Evolutionary conservation across 192 early-diverging fungal genomes (phyloP).

Genomic region (Mortierella antarctica): DNA sequence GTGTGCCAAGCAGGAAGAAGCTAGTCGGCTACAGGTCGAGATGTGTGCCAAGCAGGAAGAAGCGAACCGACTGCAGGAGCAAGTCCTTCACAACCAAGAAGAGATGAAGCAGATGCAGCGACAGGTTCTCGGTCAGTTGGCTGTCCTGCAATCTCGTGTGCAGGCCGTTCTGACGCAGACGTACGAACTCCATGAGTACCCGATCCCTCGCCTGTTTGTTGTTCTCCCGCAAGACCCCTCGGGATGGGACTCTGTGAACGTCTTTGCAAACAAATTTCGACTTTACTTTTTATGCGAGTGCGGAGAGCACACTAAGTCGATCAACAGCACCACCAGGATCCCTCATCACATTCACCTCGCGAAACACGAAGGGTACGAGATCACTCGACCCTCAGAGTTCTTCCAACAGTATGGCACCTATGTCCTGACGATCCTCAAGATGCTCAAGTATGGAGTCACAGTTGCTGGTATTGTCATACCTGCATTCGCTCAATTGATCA

Average conservation of each 20-base stretch:
- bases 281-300: slow-evolving; percentile 22
- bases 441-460: slow-evolving; percentile 13
- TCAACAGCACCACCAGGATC: not conserved
- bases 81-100: not conserved
- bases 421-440: slow-evolving; percentile 17
- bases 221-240: slow-evolving; percentile 8
- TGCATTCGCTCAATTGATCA: slow-evolving; percentile 5
- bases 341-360: not conserved
- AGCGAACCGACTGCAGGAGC: not conserved
- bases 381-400: slow-evolving; percentile 14
- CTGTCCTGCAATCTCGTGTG: slow-evolving; percentile 2
- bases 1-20: not conserved
- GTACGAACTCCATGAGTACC: slow-evolving; percentile 12
- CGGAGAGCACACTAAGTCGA: slow-evolving; percentile 12
- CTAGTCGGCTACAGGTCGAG: too few species aligned
- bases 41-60: not conserved
- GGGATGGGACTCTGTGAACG: slow-evolving; percentile 2
- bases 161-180: slow-evolving; percentile 6
- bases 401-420: slow-evolving; percentile 7
- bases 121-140: not conserved
- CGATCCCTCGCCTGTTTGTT: slow-evolving; percentile 25
- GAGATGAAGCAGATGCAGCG: slow-evolving; percentile 11
- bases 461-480: slow-evolving; percentile 10
- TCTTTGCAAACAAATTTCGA: slow-evolving; percentile 9
- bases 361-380: slow-evolving; percentile 19